phyloP scores from a whole-genome alignment of 768 basidiomycete genomes.

The Collybia sordida region DNA sequence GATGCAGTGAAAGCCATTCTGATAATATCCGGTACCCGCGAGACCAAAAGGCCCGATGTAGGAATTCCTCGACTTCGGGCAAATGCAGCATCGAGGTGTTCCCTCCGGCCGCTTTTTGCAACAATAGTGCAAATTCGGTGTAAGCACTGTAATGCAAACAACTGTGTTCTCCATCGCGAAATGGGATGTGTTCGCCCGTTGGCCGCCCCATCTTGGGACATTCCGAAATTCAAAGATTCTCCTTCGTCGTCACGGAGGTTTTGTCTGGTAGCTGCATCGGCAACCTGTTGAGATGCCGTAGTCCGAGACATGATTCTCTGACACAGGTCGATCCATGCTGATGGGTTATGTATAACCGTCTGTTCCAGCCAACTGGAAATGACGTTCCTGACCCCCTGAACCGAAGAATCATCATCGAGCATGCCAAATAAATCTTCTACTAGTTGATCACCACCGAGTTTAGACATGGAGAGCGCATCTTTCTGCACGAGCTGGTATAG shows the following conservation, averaged over 20 bases:
- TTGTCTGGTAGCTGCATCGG: constrained; percentile 56
- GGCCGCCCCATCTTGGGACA: constrained; percentile 38
- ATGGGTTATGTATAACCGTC: constrained; percentile 89
- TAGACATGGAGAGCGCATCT: constrained; percentile 89
- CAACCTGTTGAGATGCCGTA: constrained; percentile 77
- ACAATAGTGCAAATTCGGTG: constrained; percentile 86
- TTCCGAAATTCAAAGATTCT: constrained; percentile 77
- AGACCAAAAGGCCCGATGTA: constrained; percentile 67
- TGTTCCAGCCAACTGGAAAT: constrained; percentile 95
- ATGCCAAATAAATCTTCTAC: constrained; percentile 95
- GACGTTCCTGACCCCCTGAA: constrained; percentile 91
- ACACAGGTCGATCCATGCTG: constrained; percentile 97
- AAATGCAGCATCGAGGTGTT: constrained; percentile 80
- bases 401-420: constrained; percentile 91
- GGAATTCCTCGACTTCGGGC: constrained; percentile 63
- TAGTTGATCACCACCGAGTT: constrained; percentile 88
- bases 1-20: constrained; percentile 98
- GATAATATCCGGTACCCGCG: constrained; percentile 89
- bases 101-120: constrained; percentile 65
- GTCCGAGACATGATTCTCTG: constrained; percentile 96
- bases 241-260: constrained; percentile 88
- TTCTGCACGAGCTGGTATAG: constrained; percentile 97
- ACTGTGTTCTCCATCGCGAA: constrained; percentile 94
- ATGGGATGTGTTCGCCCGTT: constrained; percentile 45
- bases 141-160: constrained; percentile 91